Evolutionary conservation across 2,329 filamentous ascomycete species (phyloP).

Genomic region (Cadophora gregata): DNA sequence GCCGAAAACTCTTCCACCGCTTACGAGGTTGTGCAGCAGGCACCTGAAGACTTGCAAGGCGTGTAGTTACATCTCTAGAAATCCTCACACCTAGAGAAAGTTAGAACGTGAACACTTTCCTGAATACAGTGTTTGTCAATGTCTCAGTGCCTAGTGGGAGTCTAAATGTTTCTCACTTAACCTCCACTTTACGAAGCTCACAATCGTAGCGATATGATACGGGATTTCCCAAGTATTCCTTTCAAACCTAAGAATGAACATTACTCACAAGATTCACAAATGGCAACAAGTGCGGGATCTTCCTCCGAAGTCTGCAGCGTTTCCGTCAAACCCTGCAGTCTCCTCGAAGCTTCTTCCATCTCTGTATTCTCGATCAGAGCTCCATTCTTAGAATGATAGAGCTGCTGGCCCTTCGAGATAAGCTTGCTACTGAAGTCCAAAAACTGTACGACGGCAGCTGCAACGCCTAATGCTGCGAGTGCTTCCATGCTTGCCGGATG

Average conservation of each 20-base stretch:
- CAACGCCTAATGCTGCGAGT: slow-evolving; percentile 7
- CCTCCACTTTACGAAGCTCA: neutral
- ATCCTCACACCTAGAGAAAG: neutral
- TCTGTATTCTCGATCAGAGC: neutral
- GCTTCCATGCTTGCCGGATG: neutral
- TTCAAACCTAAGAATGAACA: neutral
- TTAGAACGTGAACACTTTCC: neutral
- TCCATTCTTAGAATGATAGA: neutral
- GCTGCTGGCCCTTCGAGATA: slow-evolving; percentile 6
- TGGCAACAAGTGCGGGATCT: neutral
- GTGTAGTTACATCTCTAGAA: neutral
- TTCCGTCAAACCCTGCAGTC: neutral
- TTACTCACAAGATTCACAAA: neutral
- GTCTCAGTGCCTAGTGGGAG: too few relatives aligned
- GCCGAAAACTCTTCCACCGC: slow-evolving; percentile 15
- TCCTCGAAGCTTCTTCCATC: neutral
- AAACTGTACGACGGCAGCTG: neutral
- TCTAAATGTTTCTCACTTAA: neutral
- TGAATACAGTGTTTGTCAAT: neutral
- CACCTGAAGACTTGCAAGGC: neutral
- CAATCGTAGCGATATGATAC: neutral
- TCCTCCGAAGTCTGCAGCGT: neutral
- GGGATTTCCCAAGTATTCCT: neutral
- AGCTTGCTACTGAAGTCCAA: neutral
- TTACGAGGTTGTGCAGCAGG: neutral